These are phyloP conservation scores for Penicillium silybi DNA, from an alignment of 495 filamentous ascomycete species.

Conservation along the genomic window DNA sequence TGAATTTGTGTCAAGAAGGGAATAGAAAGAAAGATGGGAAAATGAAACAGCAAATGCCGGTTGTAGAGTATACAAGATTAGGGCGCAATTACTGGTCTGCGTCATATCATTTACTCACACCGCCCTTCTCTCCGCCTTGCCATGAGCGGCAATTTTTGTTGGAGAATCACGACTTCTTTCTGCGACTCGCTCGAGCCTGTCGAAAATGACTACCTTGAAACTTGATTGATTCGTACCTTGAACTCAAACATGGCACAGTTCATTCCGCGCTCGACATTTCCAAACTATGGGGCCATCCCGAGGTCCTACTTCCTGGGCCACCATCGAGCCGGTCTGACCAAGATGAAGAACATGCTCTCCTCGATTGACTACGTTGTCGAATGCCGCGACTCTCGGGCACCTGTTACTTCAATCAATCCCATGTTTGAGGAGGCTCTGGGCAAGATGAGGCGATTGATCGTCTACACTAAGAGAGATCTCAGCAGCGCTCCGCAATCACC, in stretches of 20 bases:
- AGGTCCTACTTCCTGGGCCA: slow-evolving; percentile 97
- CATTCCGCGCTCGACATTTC: slow-evolving; percentile 68
- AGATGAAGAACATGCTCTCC: slow-evolving; percentile 80
- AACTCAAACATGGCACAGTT: slow-evolving; percentile 46
- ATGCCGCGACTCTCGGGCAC: slow-evolving; percentile 89
- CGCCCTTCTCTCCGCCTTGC: slow-evolving; percentile 7
- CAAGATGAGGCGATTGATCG: slow-evolving; percentile 66
- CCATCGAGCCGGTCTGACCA: slow-evolving; percentile 74
- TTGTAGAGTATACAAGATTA: not conserved
- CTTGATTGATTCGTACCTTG: not conserved
- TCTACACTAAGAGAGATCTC: slow-evolving; percentile 90
- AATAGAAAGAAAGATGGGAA: not conserved
- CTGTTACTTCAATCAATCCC: slow-evolving; percentile 84
- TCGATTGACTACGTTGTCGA: slow-evolving; percentile 87
- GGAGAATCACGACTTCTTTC: not conserved
- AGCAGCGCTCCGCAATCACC: slow-evolving; percentile 39
- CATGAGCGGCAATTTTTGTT: slow-evolving; percentile 11
- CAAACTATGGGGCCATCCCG: slow-evolving; percentile 64
- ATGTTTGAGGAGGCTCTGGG: slow-evolving; percentile 77
- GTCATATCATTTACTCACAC: slow-evolving; percentile 1
- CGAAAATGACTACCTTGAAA: slow-evolving; percentile 10
- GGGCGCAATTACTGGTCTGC: not conserved
- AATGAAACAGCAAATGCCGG: not conserved
- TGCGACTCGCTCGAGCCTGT: not conserved
- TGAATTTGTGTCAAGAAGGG: not conserved